A percentile compares a stretch with the other conserved stretches of the same genome.
phyloP scores from a whole-genome alignment of 805 yeast species.

The Saccharomycopsis fodiens region DNA sequence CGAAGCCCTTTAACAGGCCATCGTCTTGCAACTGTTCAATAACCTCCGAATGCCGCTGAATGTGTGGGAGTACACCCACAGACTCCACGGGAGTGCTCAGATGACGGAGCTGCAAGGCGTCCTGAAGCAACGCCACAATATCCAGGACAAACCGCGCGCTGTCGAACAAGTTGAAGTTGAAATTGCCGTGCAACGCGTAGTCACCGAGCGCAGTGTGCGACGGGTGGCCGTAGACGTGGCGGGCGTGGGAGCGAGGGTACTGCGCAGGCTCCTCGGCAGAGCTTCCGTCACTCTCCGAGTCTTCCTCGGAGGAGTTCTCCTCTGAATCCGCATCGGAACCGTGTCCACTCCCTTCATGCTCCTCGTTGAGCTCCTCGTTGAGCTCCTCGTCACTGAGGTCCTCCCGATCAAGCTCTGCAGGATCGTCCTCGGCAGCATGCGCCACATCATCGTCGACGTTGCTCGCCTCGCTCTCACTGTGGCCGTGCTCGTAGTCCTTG shows the following conservation, averaged over 20 bases:
- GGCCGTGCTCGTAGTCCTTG: neutral
- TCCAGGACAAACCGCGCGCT: neutral
- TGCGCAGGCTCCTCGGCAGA: neutral
- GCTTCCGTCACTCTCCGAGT: neutral
- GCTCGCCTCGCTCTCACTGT: neutral
- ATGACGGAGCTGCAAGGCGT: neutral
- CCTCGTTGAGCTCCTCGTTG: slow-evolving; percentile 24
- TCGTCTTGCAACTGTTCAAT: slow-evolving; percentile 20
- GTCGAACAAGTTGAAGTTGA: neutral
- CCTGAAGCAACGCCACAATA: neutral
- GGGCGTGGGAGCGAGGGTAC: neutral
- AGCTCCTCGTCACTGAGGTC: slow-evolving; percentile 21
- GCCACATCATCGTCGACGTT: slow-evolving; percentile 22
- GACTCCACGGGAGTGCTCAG: neutral
- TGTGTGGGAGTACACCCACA: slow-evolving; percentile 1
- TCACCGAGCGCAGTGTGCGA: neutral
- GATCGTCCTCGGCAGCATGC: slow-evolving; percentile 26
- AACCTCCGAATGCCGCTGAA: slow-evolving; percentile 6
- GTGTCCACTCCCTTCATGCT: slow-evolving; percentile 20
- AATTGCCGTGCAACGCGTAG: neutral
- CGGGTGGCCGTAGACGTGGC: neutral
- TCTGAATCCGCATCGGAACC: slow-evolving; percentile 18
- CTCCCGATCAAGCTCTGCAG: slow-evolving; percentile 24
- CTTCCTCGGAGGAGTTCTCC: slow-evolving; percentile 19
- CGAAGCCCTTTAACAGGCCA: slow-evolving; percentile 3